Evolutionary conservation across 2,329 filamentous ascomycete genomes (phyloP), one percentile per base, ranked within the genome.

Genomic region (Myriosclerotinia scirpicola): DNA sequence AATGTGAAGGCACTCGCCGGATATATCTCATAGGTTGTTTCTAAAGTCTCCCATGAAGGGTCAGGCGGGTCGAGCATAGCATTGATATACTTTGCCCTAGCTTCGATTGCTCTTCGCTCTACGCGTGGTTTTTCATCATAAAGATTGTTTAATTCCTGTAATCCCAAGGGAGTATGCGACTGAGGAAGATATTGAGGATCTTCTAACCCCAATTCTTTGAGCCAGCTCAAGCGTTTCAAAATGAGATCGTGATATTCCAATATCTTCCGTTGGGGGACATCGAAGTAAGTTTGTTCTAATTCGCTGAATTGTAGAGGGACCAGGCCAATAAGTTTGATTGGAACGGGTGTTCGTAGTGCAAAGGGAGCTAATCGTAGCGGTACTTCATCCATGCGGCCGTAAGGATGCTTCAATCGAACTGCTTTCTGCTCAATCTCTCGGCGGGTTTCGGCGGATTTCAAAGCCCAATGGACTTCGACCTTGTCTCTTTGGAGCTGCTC

Each of bases 71-170:
- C 9, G 34, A 50, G n/a, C 46, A 30, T 53, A 7, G 36, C 59
- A 50, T 38, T 50, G 5, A 62, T 26, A 52, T 38, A 62, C 14
- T 14, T 50, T 40, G 59, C 59, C 6, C 40, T 62, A 17, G 59
- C 59, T 40, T 62, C 30, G 4, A 62, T 62, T 1, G 46, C 59
- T 62, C 59, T 62, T 38, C 59, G 46, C 34, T 62, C 59, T 11
- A 53, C 34, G 3, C n/a, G 34, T 20, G 59, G 12, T 30, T 40
- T 62, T 9, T 48, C 12, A 22, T 48, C 42, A 36, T 59, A 36
- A 42, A 59, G 30, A 36, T 59, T n/a, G 20, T 60, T 26, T 6
- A 60, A 50, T 60, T 4, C 56, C 14, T 60, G 20, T 2, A 22
- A 8, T 38, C 50, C 56, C 20, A 46, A 14, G 17, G 44, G 5